These are phyloP conservation scores for Globisporangium paroecandrum DNA, from an alignment of 352 stramenopile species.

Conservation along the genomic window DNA sequence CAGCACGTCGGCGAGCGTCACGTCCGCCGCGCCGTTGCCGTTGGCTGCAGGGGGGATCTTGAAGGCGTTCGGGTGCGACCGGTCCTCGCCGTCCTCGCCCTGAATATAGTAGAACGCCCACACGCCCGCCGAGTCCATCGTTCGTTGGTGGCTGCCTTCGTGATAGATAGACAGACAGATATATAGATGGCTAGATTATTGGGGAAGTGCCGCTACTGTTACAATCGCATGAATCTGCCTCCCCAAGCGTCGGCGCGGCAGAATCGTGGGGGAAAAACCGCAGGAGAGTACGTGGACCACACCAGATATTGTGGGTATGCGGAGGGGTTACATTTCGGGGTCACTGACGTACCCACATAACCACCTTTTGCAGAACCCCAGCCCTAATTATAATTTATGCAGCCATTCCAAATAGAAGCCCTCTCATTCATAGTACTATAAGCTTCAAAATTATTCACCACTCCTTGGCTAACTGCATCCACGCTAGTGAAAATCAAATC, in stretches of 20 bases:
- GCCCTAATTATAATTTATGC: slow-evolving; percentile 7
- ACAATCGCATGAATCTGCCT: not conserved
- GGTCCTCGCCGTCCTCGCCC: slow-evolving; percentile 81
- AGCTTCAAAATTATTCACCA: not conserved
- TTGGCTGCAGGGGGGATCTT: slow-evolving; percentile 32
- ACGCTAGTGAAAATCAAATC: not conserved
- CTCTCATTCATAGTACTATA: not conserved
- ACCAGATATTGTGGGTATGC: not conserved
- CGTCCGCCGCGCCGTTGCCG: slow-evolving; percentile 25
- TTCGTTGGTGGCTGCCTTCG: slow-evolving; percentile 1
- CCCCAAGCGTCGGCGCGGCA: not conserved
- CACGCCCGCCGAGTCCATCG: slow-evolving; percentile 30
- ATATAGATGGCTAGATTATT: not conserved
- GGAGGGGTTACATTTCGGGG: not conserved
- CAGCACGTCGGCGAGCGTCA: slow-evolving; percentile 72
- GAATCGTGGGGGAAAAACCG: not conserved
- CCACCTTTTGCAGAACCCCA: not conserved
- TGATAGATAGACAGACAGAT: slow-evolving; percentile 1
- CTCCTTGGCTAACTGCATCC: not conserved
- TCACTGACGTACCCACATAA: not conserved
- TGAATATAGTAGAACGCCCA: slow-evolving; percentile 90
- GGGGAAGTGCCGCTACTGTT: not conserved
- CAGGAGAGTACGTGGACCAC: slow-evolving; percentile 1
- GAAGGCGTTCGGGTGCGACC: slow-evolving; percentile 81
- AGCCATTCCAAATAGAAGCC: slow-evolving; percentile 15